Evolutionary conservation across 192 early-diverging fungal species (phyloP), one percentile per base, ranked within the genome.

Genomic region (Haplosporangium gracile): DNA sequence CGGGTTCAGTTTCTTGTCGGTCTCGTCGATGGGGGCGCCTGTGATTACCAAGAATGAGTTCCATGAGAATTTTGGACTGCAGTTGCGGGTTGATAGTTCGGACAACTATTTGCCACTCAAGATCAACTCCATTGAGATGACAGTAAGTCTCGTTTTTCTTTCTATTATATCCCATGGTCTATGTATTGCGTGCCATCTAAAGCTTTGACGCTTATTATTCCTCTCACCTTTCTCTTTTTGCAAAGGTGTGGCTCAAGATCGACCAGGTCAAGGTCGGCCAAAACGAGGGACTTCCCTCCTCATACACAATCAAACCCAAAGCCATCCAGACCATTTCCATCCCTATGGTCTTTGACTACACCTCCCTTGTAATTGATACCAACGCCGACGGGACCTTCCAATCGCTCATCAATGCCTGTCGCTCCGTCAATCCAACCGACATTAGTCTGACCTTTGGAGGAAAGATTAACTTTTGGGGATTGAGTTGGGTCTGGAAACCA

Each of bases 161-260:
- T 69, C 16, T 77, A 1, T 75, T 38, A 15, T 40, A 4, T 26
- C 18, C 16, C 4, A 4, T 22, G 43, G 11, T n/a, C 11, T 26
- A 40, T 26, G 71, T 16, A 34, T 29, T 32, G 32, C n/a, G 6
- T 4, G 34, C 43, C 20, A 29, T 29, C 55, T 34, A 65, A 13
- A 32, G n/a, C 32, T 65, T 32, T 40, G 18, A 32, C 40, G 3
- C 55, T 40, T 68, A 63, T 5, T 16, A 15, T 32, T 82, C 11
- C 68, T 40, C 11, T 9, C 42, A 26, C n/a, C 5, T 68, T 5
- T 36, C 38, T 39, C 15, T 38, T 69, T 36, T 45, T 24, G 2
- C 20, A n/a, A 29, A 86, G 84, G 76, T 86, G 10, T 86, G 84
- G 84, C 40, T 80, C 49, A 86, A 81, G 76, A 78, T 86, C 34